Conservation (phyloP, 2,329 filamentous ascomycete species). For the Spiromastix sp. region DNA sequence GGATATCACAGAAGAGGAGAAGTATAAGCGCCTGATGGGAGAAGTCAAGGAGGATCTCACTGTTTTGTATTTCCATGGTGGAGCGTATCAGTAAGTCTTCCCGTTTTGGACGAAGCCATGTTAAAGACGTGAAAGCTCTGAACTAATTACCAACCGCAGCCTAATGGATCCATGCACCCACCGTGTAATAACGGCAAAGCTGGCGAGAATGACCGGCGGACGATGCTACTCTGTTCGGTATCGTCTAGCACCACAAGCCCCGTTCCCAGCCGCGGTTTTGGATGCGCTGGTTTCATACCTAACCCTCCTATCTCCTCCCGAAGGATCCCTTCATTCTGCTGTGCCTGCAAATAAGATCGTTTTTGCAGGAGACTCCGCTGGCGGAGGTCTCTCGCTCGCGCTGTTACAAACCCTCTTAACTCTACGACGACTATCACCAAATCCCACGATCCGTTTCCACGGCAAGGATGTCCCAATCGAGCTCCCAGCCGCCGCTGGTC, state of each 20-base stretch:
- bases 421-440: slow-evolving; percentile 21
- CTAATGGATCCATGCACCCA: slow-evolving; percentile 36
- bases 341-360: slow-evolving; percentile 35
- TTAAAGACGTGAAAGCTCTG: neutral
- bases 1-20: slow-evolving; percentile 32
- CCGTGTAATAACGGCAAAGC: slow-evolving; percentile 25
- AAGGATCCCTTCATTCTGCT: slow-evolving; percentile 31
- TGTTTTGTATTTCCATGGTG: slow-evolving; percentile 38
- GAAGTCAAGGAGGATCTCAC: slow-evolving; percentile 31
- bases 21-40: slow-evolving; percentile 30
- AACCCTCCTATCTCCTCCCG: slow-evolving; percentile 34
- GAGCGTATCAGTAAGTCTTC: slow-evolving; percentile 34
- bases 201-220: slow-evolving; percentile 31
- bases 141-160: slow-evolving; percentile 14
- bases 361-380: slow-evolving; percentile 37
- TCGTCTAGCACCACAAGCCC: slow-evolving; percentile 37
- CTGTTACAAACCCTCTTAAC: slow-evolving; percentile 35
- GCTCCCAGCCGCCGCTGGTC: slow-evolving; percentile 30
- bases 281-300: slow-evolving; percentile 39
- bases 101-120: neutral
- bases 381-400: slow-evolving; percentile 31
- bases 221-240: slow-evolving; percentile 36
- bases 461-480: slow-evolving; percentile 29
- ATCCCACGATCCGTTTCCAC: slow-evolving; percentile 27
- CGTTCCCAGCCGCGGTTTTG: slow-evolving; percentile 37